Evolutionary conservation across 2,329 filamentous ascomycete species (phyloP).

Genomic region (Scopulariopsis brevicaulis): DNA sequence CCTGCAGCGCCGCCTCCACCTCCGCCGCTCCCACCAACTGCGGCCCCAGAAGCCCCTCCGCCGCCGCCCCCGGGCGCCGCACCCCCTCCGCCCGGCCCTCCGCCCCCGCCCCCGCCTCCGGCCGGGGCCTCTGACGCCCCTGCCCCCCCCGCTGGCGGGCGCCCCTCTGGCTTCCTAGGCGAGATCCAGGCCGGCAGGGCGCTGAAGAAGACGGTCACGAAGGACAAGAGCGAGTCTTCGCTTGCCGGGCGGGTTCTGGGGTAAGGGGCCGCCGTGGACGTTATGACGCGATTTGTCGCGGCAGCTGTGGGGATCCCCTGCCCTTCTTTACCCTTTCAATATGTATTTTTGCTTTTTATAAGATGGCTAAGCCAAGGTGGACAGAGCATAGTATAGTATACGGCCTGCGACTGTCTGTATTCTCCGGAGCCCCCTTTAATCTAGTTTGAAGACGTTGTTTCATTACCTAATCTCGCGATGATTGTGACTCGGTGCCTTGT

Average conservation of each 20-base stretch:
- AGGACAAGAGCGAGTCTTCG: slow-evolving; percentile 66
- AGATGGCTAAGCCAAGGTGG: not conserved
- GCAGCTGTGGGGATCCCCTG: not conserved
- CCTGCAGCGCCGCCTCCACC: slow-evolving; percentile 15
- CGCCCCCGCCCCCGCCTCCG: slow-evolving; percentile 21
- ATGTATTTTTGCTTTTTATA: not conserved
- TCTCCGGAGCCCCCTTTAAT: not conserved
- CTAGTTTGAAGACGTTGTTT: not conserved
- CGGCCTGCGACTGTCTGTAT: not conserved
- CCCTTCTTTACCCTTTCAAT: not conserved
- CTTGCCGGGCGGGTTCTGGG: slow-evolving; percentile 66
- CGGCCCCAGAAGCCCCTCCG: slow-evolving; percentile 18
- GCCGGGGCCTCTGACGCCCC: slow-evolving; percentile 16
- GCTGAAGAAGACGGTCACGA: slow-evolving; percentile 80
- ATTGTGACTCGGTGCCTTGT: not conserved
- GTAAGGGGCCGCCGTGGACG: slow-evolving; percentile 16
- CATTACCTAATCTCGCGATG: not conserved
- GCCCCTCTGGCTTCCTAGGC: slow-evolving; percentile 57
- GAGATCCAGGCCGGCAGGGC: slow-evolving; percentile 73
- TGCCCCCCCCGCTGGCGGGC: slow-evolving; percentile 32
- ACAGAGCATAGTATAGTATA: not conserved
- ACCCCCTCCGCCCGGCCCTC: slow-evolving; percentile 16
- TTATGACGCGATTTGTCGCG: not conserved
- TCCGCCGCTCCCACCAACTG: slow-evolving; percentile 15
- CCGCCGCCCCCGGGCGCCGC: slow-evolving; percentile 17